phyloP scores from a whole-genome alignment of 164 flowering plant species.

The Stephania cephalantha region DNA sequence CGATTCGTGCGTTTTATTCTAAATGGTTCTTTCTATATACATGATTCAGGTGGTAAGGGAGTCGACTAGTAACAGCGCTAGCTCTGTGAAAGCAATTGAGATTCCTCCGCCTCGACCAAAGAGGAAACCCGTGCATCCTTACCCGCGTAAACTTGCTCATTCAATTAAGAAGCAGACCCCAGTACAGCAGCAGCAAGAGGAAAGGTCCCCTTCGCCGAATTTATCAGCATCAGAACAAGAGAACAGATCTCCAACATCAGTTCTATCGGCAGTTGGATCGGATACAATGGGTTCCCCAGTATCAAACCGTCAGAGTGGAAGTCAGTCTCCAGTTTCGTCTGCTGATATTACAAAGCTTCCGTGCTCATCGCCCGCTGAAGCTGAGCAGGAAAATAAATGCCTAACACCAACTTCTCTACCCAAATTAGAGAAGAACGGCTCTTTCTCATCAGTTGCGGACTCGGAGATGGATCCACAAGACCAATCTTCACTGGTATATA shows the following conservation, averaged over 20 bases:
- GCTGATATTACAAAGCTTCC: slow-evolving; percentile 21
- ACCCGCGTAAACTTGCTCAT: slow-evolving; percentile 60
- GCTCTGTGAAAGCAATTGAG: slow-evolving; percentile 47
- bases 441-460: slow-evolving; percentile 14
- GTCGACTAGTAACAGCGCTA: slow-evolving; percentile 27
- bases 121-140: slow-evolving; percentile 77
- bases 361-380: slow-evolving; percentile 12
- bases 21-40: slow-evolving; percentile 9
- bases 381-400: slow-evolving; percentile 13
- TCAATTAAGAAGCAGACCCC: slow-evolving; percentile 18
- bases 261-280: slow-evolving; percentile 45
- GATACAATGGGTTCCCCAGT: slow-evolving; percentile 30
- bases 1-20: slow-evolving; percentile 5
- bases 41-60: slow-evolving; percentile 50
- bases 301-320: slow-evolving; percentile 32
- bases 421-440: slow-evolving; percentile 32
- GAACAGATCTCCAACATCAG: slow-evolving; percentile 59
- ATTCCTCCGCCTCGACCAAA: slow-evolving; percentile 94
- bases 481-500: slow-evolving; percentile 29
- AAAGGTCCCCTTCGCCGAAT: slow-evolving; percentile 35
- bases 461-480: slow-evolving; percentile 18
- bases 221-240: slow-evolving; percentile 35
- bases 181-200: slow-evolving; percentile 15
- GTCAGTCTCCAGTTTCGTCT: slow-evolving; percentile 49
- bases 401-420: slow-evolving; percentile 16